Percentiles rank a stretch among this genome's conserved stretches.
phyloP scores from a whole-genome alignment of 164 flowering plant species.

The Platanus orientalis region DNA sequence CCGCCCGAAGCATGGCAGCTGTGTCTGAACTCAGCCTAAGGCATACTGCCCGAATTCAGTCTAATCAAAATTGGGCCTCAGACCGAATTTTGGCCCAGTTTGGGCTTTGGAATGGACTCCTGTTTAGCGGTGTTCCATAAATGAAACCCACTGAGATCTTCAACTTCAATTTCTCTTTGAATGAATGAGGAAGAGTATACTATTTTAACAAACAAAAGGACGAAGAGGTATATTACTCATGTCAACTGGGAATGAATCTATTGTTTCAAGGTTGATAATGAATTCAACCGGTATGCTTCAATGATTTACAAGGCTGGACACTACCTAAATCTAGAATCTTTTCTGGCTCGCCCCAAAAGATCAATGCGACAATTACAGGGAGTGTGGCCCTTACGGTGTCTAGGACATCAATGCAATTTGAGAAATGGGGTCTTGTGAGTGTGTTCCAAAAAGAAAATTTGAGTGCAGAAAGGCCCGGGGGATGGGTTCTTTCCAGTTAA shows the following conservation, averaged over 20 bases:
- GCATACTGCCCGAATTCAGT: no score
- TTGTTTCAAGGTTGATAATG: conserved; percentile 19
- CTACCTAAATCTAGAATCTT: conserved; percentile 10
- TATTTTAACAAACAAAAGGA: no score
- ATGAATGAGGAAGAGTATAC: no score
- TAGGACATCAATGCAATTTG: conserved; percentile 15
- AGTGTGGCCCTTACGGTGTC: conserved; percentile 29
- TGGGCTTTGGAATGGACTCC: conserved; percentile 53
- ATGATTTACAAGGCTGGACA: conserved; percentile 19
- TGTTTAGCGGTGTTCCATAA: conserved; percentile 25
- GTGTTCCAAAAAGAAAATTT: conserved; percentile 28
- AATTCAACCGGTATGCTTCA: conserved; percentile 19
- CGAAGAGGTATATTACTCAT: conserved; percentile 24
- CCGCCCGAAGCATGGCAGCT: no score
- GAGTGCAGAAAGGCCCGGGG: conserved; percentile 21
- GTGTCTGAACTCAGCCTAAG: no score
- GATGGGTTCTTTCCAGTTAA: conserved; percentile 24
- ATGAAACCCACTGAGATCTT: conserved; percentile 13
- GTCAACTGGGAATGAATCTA: conserved; percentile 5
- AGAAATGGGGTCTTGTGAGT: conserved; percentile 33
- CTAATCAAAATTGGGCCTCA: no score
- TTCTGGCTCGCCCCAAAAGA: conserved; percentile 22
- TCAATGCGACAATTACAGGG: conserved; percentile 29
- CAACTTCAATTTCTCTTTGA: conserved; percentile 6
- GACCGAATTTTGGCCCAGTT: no score